phyloP scores from a whole-genome alignment of 148 eudicot species.

The Pharnaceum exiguum region DNA sequence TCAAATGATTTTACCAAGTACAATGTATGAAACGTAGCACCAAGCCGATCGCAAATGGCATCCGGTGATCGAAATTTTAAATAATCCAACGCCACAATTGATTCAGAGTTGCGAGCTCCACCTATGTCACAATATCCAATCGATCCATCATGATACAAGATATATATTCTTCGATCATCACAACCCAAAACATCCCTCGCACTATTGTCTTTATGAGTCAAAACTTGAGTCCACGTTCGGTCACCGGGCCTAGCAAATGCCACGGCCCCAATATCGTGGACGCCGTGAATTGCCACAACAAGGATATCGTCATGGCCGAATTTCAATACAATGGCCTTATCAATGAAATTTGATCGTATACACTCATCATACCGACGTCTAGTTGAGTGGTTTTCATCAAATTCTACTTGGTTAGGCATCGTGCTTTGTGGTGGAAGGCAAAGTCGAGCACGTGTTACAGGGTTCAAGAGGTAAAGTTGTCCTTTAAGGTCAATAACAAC shows the following conservation, averaged over 20 bases:
- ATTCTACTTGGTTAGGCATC: too few relatives aligned
- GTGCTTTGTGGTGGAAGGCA: neutral
- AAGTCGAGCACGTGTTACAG: neutral
- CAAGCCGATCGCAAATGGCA: too few relatives aligned
- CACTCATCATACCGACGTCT: too few relatives aligned
- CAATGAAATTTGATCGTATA: too few relatives aligned
- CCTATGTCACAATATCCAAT: neutral
- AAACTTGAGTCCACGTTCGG: constrained; percentile 1
- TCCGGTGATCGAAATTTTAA: too few relatives aligned
- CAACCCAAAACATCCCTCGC: neutral
- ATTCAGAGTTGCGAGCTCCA: neutral
- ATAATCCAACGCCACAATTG: neutral
- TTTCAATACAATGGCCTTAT: too few relatives aligned
- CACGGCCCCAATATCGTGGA: neutral
- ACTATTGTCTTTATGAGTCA: too few relatives aligned
- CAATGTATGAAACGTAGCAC: neutral
- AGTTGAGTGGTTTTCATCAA: too few relatives aligned
- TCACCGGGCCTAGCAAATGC: constrained; percentile 7
- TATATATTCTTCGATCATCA: neutral
- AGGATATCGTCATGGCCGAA: neutral
- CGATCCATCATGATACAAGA: neutral
- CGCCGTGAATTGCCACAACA: neutral
- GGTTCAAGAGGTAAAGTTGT: constrained; percentile 3
- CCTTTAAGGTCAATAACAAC: too few relatives aligned
- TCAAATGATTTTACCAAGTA: neutral